Evolutionary conservation across 805 yeast genomes (phyloP).

Genomic region (Wickerhamiella slavikovae): DNA sequence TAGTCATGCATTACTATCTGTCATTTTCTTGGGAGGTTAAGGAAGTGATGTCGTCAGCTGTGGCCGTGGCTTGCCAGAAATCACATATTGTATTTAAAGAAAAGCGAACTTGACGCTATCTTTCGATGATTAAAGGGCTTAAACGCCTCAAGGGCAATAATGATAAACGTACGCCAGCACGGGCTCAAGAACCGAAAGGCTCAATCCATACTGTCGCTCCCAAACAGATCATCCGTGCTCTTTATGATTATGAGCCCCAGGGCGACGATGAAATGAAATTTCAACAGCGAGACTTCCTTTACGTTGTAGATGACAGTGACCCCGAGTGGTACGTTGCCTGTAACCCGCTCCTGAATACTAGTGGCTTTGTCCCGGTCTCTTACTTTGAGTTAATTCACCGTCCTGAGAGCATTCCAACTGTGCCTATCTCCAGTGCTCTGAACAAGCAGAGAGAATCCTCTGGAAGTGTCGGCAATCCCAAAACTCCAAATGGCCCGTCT

Average conservation of each 20-base stretch:
- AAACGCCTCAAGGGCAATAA: not conserved
- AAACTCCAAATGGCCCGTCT: not conserved
- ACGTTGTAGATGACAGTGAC: slow-evolving; percentile 44
- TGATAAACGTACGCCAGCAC: slow-evolving; percentile 2
- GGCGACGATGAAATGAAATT: slow-evolving; percentile 68
- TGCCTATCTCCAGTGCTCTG: slow-evolving; percentile 13
- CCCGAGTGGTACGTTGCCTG: slow-evolving; percentile 66
- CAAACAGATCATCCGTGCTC: slow-evolving; percentile 65
- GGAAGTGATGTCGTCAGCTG: too few species aligned
- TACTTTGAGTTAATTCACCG: slow-evolving; percentile 53
- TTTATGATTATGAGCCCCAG: slow-evolving; percentile 56
- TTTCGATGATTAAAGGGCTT: slow-evolving; percentile 2
- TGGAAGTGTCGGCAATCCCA: not conserved
- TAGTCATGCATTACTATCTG: too few species aligned
- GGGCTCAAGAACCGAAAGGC: slow-evolving; percentile 5
- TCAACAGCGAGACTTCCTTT: slow-evolving; percentile 70
- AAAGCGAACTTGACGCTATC: not conserved
- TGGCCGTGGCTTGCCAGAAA: too few species aligned
- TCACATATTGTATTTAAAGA: too few species aligned
- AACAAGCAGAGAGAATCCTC: slow-evolving; percentile 2
- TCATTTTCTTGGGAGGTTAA: too few species aligned
- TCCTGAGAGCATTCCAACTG: slow-evolving; percentile 15
- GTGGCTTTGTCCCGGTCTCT: slow-evolving; percentile 74
- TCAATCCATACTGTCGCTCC: slow-evolving; percentile 31
- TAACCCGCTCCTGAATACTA: slow-evolving; percentile 56